These are phyloP conservation scores for Colletotrichum acutatum DNA, from an alignment of 2,329 filamentous ascomycete species.

Conservation along the genomic window DNA sequence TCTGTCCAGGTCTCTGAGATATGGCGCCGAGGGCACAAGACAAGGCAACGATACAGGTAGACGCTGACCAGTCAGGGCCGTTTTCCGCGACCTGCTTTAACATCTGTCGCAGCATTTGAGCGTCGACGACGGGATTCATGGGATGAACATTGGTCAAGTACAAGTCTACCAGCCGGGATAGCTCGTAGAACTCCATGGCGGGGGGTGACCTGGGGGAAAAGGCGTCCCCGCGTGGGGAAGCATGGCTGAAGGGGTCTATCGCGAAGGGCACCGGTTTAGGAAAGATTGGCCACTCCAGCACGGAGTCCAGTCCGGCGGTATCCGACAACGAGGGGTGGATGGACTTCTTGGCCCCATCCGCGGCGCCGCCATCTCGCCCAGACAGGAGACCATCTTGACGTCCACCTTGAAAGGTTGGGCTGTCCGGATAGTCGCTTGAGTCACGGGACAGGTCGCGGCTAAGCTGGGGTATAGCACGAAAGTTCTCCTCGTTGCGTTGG, in stretches of 20 bases:
- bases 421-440: constrained; percentile 31
- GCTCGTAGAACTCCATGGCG: constrained; percentile 31
- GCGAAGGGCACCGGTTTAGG: constrained; percentile 33
- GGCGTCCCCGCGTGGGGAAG: constrained; percentile 14
- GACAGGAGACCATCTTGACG: not conserved
- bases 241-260: constrained; percentile 23
- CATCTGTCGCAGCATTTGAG: constrained; percentile 21
- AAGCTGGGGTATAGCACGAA: constrained; percentile 30
- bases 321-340: constrained; percentile 10
- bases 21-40: constrained; percentile 33
- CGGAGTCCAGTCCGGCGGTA: constrained; percentile 31
- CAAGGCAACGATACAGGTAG: constrained; percentile 34
- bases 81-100: constrained; percentile 35
- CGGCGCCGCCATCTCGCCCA: not conserved
- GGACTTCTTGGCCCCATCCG: constrained; percentile 4
- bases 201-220: constrained; percentile 27
- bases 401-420: constrained; percentile 9
- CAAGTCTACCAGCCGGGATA: constrained; percentile 22
- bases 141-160: constrained; percentile 28
- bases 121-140: constrained; percentile 31
- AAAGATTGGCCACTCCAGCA: constrained; percentile 32
- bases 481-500: constrained; percentile 33
- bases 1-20: constrained; percentile 25
- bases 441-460: constrained; percentile 31
- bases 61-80: constrained; percentile 34